A percentile compares a stretch with the other conserved stretches of the same genome.
phyloP scores from a whole-genome alignment of 352 stramenopile species.

The Phytophthora chlamydospora region DNA sequence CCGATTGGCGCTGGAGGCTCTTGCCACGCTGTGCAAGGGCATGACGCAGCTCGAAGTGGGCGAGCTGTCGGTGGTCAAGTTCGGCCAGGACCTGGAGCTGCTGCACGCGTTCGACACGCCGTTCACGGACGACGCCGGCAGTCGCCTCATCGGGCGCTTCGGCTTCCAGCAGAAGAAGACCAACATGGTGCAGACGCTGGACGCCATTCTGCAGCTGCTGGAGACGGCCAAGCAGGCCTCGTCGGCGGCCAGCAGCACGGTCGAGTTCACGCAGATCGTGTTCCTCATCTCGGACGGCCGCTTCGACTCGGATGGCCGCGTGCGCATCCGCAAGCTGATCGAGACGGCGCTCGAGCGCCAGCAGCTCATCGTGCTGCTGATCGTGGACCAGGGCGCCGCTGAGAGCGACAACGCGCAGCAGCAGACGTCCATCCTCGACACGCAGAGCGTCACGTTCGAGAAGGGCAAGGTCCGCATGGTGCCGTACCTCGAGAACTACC shows the following conservation, averaged over 20 bases:
- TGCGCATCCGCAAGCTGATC: conserved; percentile 95
- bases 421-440: conserved; percentile 97
- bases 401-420: conserved; percentile 27
- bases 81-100: conserved; percentile 97
- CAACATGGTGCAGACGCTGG: conserved; percentile 95
- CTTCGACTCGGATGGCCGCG: conserved; percentile 97
- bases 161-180: conserved; percentile 98
- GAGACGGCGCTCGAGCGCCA: conserved; percentile 97
- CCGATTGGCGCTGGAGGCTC: conserved; percentile 94
- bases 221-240: conserved; percentile 81
- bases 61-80: conserved; percentile 93
- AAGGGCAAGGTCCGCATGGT: conserved; percentile 97
- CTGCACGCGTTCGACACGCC: conserved; percentile 97
- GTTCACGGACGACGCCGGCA: conserved; percentile 97
- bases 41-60: conserved; percentile 98
- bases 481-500: conserved; percentile 99
- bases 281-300: conserved; percentile 99
- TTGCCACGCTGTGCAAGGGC: conserved; percentile 97
- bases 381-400: conserved; percentile 91
- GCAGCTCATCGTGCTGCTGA: conserved; percentile 98
- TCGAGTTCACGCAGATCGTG: conserved; percentile 96
- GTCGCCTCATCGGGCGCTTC: conserved; percentile 95
- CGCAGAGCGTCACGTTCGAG: conserved; percentile 97
- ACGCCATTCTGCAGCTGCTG: conserved; percentile 92
- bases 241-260: conserved; percentile 50